These are phyloP conservation scores for Mycotypha africana DNA, from an alignment of 371 early-diverging fungal species.

Conservation along the genomic window DNA sequence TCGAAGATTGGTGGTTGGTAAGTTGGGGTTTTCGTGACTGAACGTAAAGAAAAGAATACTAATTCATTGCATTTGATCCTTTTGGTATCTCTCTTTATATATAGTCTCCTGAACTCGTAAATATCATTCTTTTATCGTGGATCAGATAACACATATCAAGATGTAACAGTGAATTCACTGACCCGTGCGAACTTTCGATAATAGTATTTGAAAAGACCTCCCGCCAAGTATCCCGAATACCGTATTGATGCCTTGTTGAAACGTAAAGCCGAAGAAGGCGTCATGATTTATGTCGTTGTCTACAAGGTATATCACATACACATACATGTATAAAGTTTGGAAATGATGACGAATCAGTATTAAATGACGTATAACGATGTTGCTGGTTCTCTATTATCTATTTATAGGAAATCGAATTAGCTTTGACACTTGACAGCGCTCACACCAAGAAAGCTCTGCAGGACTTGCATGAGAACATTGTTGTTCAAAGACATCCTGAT, in stretches of 20 bases:
- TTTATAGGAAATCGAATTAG: slow-evolving; percentile 69
- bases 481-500: slow-evolving; percentile 83
- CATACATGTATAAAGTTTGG: neutral
- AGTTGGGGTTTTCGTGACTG: slow-evolving; percentile 1
- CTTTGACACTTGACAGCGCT: slow-evolving; percentile 74
- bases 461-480: slow-evolving; percentile 72
- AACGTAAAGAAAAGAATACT: neutral
- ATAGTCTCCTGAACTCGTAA: slow-evolving; percentile 48
- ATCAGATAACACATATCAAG: too few species aligned
- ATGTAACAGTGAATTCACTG: too few species aligned
- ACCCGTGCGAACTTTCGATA: too few species aligned
- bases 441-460: slow-evolving; percentile 78
- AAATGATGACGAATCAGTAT: neutral
- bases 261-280: slow-evolving; percentile 84
- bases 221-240: slow-evolving; percentile 65
- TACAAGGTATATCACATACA: slow-evolving; percentile 58
- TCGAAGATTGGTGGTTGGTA: slow-evolving; percentile 93
- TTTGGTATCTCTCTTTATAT: neutral
- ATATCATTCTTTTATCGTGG: too few species aligned
- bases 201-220: too few species aligned
- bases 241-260: slow-evolving; percentile 81
- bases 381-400: neutral
- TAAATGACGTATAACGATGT: neutral
- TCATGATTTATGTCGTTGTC: slow-evolving; percentile 84
- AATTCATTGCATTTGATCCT: neutral